Conservation (phyloP, 306 rosid genomes). For the Hippophae tibetana region DNA sequence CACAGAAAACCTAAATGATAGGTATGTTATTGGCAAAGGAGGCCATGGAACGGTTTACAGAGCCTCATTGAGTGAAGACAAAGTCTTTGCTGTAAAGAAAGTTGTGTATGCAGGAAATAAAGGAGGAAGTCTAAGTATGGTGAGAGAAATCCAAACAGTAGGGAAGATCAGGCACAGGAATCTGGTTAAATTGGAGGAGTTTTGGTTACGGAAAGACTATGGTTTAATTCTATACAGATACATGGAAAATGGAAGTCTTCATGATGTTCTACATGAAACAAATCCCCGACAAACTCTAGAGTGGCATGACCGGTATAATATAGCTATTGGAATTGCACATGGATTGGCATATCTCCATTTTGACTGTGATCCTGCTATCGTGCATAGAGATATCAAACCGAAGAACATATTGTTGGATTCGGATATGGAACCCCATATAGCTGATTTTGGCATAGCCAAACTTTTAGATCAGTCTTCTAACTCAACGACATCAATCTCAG, state of each 20-base stretch:
- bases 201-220: constrained; percentile 45
- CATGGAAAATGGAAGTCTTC: constrained; percentile 83
- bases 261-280: constrained; percentile 58
- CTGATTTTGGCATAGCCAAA: constrained; percentile 83
- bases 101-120: constrained; percentile 36
- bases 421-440: constrained; percentile 72
- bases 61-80: constrained; percentile 36
- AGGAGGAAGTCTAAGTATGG: constrained; percentile 43
- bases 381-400: constrained; percentile 83
- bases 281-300: constrained; percentile 34
- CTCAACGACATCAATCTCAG: constrained; percentile 26
- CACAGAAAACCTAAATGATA: constrained; percentile 49
- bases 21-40: constrained; percentile 68
- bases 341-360: constrained; percentile 71
- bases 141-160: constrained; percentile 54
- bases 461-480: constrained; percentile 53
- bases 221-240: constrained; percentile 62
- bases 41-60: constrained; percentile 80
- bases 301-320: constrained; percentile 57
- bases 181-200: constrained; percentile 56
- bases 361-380: constrained; percentile 70
- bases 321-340: constrained; percentile 66
- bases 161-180: constrained; percentile 67
- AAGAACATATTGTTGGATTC: constrained; percentile 66
- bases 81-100: constrained; percentile 63